phyloP scores from a whole-genome alignment of 495 filamentous ascomycete species.

The Astrocystis sublimbata region DNA sequence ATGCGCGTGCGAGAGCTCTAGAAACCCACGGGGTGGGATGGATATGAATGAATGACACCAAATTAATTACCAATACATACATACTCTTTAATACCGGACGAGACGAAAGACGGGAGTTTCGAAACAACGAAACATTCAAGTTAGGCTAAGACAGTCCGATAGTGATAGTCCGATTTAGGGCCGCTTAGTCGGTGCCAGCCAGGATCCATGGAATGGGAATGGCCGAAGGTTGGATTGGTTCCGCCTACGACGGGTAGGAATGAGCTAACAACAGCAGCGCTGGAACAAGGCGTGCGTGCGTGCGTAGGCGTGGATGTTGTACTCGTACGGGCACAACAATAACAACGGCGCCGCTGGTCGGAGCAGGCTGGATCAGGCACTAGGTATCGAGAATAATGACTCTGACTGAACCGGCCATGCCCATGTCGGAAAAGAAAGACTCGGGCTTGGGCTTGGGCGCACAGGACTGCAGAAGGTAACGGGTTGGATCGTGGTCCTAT shows the following conservation, averaged over 20 bases:
- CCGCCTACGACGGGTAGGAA: too few relatives aligned
- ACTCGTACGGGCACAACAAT: background rate
- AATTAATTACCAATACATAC: background rate
- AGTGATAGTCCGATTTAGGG: too few relatives aligned
- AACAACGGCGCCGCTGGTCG: background rate
- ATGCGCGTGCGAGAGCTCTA: background rate
- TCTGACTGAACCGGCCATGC: too few relatives aligned
- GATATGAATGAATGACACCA: background rate
- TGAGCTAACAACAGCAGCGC: too few relatives aligned
- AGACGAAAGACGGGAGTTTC: background rate
- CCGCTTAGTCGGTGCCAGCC: too few relatives aligned
- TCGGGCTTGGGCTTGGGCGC: too few relatives aligned
- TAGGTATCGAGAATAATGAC: too few relatives aligned
- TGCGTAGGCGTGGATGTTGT: too few relatives aligned
- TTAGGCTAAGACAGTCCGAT: too few relatives aligned
- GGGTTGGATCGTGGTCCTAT: slow-evolving; percentile 2
- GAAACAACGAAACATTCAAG: background rate
- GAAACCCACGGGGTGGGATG: background rate
- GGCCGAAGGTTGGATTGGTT: too few relatives aligned
- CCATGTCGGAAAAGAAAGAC: slow-evolving; percentile 1
- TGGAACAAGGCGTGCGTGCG: too few relatives aligned
- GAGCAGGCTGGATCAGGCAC: background rate
- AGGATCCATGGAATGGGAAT: too few relatives aligned
- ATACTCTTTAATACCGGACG: background rate
- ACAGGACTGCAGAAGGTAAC: background rate